Evolutionary conservation across 2,329 filamentous ascomycete species (phyloP), one percentile per base, ranked within the genome.

Genomic region (Cytospora leucostoma): DNA sequence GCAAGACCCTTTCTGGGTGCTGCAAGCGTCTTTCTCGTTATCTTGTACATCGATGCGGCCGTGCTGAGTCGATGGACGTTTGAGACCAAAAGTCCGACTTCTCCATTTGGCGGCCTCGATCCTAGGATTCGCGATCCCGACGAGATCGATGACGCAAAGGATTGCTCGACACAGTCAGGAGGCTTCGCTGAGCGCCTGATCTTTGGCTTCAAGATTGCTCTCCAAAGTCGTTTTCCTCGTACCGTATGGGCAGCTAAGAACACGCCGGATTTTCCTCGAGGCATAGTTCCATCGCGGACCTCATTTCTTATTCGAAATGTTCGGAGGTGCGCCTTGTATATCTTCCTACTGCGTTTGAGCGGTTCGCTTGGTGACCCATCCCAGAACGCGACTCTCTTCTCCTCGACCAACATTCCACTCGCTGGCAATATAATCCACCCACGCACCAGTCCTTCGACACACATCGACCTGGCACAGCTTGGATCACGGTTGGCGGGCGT

Each of bases 11-110:
- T 56, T 38, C 35, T 56, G 12, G 53, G 53, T 44, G 53, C 53
- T 40, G 53, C 53, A 17, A 56, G 53, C 10, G 35, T 56, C 35
- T 40, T 56, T 27, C 53, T 56, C 17, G 53, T 32, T 35, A 17
- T 56, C 19, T 17, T 56, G 35, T 56, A 56, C 53, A 10, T 56
- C 35, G 53, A 56, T 35, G 19, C 53, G 53, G 53, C 37, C n/a
- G 19, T 56, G 53, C 27, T 56, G 35, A 56, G 53, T 38, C 35
- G 53, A 40, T 56, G 53, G 53, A n/a, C 53, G 8, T 56, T 56
- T 17, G 35, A 56, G 19, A 19, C 34, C 53, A 17, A 33, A 27
- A 38, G 53, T 38, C 53, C 53, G 27, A 56, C 53, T 38, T 56
- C 53, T 12, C 15, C 53, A 8, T 35, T 56, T 32, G 53, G 53